Evolutionary conservation across 1,284 basidiomycete species (phyloP).

Genomic region (Sporisorium sorghi): DNA sequence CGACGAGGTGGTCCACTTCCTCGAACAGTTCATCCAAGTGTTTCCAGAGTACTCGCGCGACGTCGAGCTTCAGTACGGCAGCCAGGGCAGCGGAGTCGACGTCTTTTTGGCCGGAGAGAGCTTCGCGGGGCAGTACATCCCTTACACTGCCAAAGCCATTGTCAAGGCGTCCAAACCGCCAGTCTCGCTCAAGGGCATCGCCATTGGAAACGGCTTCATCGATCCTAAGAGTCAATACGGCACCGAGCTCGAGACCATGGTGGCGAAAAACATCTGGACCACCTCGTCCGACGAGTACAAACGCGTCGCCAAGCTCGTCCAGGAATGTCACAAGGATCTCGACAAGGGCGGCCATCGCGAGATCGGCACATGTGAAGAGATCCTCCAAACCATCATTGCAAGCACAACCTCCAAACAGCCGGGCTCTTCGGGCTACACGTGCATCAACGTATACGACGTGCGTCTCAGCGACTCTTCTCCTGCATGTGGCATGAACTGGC

Average conservation of each 20-base stretch:
- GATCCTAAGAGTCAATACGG: slow-evolving; percentile 89
- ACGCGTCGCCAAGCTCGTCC: slow-evolving; percentile 71
- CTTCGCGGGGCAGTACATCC: slow-evolving; percentile 61
- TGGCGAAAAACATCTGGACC: slow-evolving; percentile 82
- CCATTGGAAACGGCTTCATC: slow-evolving; percentile 98
- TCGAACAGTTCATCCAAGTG: slow-evolving; percentile 85
- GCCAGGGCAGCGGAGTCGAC: slow-evolving; percentile 79
- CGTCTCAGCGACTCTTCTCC: slow-evolving; percentile 84
- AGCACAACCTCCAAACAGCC: slow-evolving; percentile 71
- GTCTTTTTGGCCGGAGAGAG: slow-evolving; percentile 24
- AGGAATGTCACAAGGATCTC: slow-evolving; percentile 74
- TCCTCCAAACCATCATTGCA: slow-evolving; percentile 77
- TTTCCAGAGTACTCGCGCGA: slow-evolving; percentile 83
- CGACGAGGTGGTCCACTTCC: slow-evolving; percentile 83
- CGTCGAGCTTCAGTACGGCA: slow-evolving; percentile 45
- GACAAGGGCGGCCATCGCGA: slow-evolving; percentile 74
- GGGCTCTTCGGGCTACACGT: slow-evolving; percentile 72
- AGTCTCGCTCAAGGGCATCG: slow-evolving; percentile 78
- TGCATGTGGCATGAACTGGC: slow-evolving; percentile 99
- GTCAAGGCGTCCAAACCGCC: slow-evolving; percentile 76
- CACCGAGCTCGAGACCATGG: slow-evolving; percentile 86
- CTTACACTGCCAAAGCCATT: slow-evolving; percentile 79
- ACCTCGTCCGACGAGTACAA: slow-evolving; percentile 75
- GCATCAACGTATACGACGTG: slow-evolving; percentile 95
- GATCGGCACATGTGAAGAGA: slow-evolving; percentile 76